Evolutionary conservation across 306 rosid species (phyloP), one percentile per base, ranked within the genome.

Genomic region (Gastrolobium bilobum): DNA sequence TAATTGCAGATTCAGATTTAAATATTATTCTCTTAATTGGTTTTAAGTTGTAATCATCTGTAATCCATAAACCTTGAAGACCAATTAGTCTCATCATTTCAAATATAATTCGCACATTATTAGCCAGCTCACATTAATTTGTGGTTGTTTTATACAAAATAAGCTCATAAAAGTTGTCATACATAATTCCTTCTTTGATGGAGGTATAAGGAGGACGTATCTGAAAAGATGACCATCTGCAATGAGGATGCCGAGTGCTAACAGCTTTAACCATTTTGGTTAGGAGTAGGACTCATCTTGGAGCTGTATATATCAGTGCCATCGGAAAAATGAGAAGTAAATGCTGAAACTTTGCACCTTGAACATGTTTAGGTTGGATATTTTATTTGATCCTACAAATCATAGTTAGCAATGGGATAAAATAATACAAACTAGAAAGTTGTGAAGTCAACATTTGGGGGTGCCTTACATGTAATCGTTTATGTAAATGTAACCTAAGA

Each of bases 1-100:
- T 71, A 86, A 77, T 80, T 84, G 89, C 84, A 79, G 75, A 80
- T 84, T n/a, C 84, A 71, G 81, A 77, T 79, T 85, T 68, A 37
- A 72, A 59, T 61, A 50, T 58, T 75, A 57, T 68, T 83, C 79
- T 68, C 63, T 60, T 50, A 62, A 73, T 77, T 50, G 85, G 75
- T 77, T 77, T 77, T 77, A 58, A 44, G 73, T 20, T 83, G 85
- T 84, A 84, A 80, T 79, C 62, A 80, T 65, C 42, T n/a, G 42
- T 76, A 63, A 68, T 70, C 64, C 53, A 63, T 50, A 8, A 43
- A 75, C 68, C 60, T 64, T 35, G 26, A 39, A 70, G 65, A 29
- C 56, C 47, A 38, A 63, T 37, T 75, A 35, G 53, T 76, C 68
- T 76, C 14, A 68, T 63, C 44, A 62, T 56, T 70, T 62, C 80